Evolutionary conservation across 2,329 filamentous ascomycete species (phyloP), one percentile per base, ranked within the genome.

Genomic region (Mollisiaceae sp.): DNA sequence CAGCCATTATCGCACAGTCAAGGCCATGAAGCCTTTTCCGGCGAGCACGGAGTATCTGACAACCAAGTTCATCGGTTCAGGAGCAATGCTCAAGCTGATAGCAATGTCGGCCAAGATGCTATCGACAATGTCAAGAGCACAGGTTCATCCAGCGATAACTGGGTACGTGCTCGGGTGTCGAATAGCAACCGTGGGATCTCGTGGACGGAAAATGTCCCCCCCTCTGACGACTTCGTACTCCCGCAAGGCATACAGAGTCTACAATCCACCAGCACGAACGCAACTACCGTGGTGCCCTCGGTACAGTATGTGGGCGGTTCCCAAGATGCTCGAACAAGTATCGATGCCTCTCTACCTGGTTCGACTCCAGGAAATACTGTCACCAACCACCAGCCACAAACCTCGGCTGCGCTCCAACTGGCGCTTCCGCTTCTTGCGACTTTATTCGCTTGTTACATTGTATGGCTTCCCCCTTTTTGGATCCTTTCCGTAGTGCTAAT

Each of bases 361-460:
- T 32, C 27, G 43, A 11, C 8, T 20, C 15, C 20, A 12, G 43
- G 11, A 47, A n/a, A 24, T 5, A 14, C 50, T 35, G 24, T 11
- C 32, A 27, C 11, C 24, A 24, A n/a, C 1, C 15, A n/a, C 14
- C 24, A 54, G 50, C 27, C 50, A 54, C 18, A 18, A 8, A 5
- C 50, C n/a, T 15, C 24, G 24, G 8, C 50, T 54, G 50, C 50
- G 22, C 11, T 15, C 24, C 50, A 54, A 35, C 22, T 54, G 50
- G 24, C 32, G 14, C 50, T 54, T 18, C 50, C 50, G 15, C 50
- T 54, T 54, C 50, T 54, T 18, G 24, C 50, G 18, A 32, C 50
- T 54, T n/a, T 54, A 35, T 54, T 54, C 50, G 50, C 50, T 32
- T 32, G 24, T 6, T 35, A 54, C 18, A 54, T 32, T n/a, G 50